Percentiles rank a stretch among this genome's conserved stretches.
These are phyloP conservation scores for Arabidopsis lyrata DNA, from an alignment of 441 rosid genomes.

Conservation along the genomic window DNA sequence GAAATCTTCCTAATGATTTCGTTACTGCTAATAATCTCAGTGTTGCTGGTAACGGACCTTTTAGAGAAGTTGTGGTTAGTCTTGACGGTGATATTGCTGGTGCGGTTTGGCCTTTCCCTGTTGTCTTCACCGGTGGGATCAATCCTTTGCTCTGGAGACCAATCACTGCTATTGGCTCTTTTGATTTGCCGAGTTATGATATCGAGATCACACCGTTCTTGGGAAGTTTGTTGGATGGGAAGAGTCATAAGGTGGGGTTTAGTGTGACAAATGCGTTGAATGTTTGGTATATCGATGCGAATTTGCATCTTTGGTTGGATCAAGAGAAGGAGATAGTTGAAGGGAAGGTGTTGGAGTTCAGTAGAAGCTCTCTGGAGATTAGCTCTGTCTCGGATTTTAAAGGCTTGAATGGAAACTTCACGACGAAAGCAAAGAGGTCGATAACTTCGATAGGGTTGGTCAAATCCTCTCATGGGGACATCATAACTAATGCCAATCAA, in stretches of 20 bases:
- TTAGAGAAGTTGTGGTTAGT: slow-evolving; percentile 82
- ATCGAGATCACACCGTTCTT: slow-evolving; percentile 82
- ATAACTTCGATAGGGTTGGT: slow-evolving; percentile 69
- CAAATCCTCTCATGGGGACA: slow-evolving; percentile 66
- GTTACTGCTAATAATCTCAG: slow-evolving; percentile 66
- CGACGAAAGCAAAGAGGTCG: slow-evolving; percentile 59
- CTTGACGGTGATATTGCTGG: slow-evolving; percentile 72
- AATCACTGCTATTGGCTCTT: slow-evolving; percentile 81
- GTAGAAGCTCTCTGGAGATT: slow-evolving; percentile 49
- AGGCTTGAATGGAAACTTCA: slow-evolving; percentile 68
- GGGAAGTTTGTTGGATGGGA: slow-evolving; percentile 70
- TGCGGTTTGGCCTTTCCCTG: slow-evolving; percentile 92
- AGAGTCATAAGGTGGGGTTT: slow-evolving; percentile 64
- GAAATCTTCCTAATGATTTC: slow-evolving; percentile 74
- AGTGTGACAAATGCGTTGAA: slow-evolving; percentile 77
- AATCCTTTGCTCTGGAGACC: slow-evolving; percentile 91
- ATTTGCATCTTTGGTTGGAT: slow-evolving; percentile 95
- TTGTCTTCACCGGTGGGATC: slow-evolving; percentile 84
- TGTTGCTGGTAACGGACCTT: slow-evolving; percentile 82
- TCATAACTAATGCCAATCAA: slow-evolving; percentile 62
- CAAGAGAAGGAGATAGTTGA: slow-evolving; percentile 51
- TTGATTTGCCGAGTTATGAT: slow-evolving; percentile 85
- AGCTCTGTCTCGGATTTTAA: slow-evolving; percentile 51
- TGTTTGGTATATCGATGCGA: slow-evolving; percentile 83
- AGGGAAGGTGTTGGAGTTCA: slow-evolving; percentile 60